These are phyloP conservation scores for Wickerhamiella bombiphila DNA, from an alignment of 805 yeast genomes.

Conservation along the genomic window DNA sequence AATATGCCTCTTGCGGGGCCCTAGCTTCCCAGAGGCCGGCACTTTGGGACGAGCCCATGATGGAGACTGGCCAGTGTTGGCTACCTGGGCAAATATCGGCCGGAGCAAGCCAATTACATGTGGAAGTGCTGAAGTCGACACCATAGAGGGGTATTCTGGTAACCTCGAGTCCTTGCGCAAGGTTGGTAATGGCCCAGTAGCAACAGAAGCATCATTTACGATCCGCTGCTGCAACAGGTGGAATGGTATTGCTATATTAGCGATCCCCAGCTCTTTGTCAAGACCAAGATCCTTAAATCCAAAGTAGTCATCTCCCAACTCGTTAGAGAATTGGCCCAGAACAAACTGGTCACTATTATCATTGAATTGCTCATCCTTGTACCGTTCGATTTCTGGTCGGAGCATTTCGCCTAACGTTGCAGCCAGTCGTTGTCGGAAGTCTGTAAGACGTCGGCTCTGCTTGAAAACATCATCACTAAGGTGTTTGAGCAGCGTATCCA, in stretches of 20 bases:
- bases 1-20: constrained; percentile 38
- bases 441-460: constrained; percentile 54
- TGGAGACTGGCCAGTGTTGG: neutral
- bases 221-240: constrained; percentile 50
- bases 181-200: constrained; percentile 24
- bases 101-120: constrained; percentile 2
- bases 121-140: constrained; percentile 29
- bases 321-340: constrained; percentile 88
- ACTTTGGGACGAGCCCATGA: constrained; percentile 8
- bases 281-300: constrained; percentile 91
- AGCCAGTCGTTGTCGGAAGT: constrained; percentile 51
- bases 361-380: constrained; percentile 58
- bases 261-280: constrained; percentile 77
- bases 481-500: constrained; percentile 59
- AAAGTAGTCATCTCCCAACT: constrained; percentile 93
- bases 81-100: neutral
- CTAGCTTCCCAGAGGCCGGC: constrained; percentile 18
- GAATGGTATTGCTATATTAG: constrained; percentile 76
- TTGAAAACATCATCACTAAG: constrained; percentile 57
- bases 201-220: constrained; percentile 18
- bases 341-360: constrained; percentile 90
- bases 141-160: constrained; percentile 69
- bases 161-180: constrained; percentile 2
- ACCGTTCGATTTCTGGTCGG: constrained; percentile 44
- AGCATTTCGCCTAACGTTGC: constrained; percentile 62